phyloP scores from a whole-genome alignment of 1,284 basidiomycete species.

The Sporisorium exsertum region DNA sequence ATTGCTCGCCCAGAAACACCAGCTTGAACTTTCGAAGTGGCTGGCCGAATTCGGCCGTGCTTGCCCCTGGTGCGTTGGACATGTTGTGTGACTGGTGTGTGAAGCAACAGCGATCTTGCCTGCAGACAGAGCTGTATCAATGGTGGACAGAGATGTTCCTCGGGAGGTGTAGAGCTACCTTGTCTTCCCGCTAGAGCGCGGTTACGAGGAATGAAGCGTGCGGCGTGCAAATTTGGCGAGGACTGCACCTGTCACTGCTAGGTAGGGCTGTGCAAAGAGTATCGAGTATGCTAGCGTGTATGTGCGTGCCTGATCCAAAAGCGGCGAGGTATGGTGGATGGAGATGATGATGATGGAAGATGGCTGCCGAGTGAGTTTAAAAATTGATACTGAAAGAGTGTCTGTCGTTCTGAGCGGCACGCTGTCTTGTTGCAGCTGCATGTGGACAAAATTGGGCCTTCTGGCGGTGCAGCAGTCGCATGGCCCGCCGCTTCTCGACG shows the following conservation, averaged over 20 bases:
- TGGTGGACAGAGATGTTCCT: not conserved
- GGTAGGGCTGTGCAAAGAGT: not conserved
- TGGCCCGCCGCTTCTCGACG: not conserved
- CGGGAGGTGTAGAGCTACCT: not conserved
- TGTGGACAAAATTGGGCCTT: not conserved
- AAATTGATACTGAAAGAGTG: not conserved
- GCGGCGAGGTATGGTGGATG: not conserved
- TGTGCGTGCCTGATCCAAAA: not conserved
- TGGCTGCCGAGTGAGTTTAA: not conserved
- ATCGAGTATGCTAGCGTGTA: not conserved
- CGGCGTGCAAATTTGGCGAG: not conserved
- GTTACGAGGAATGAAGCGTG: not conserved
- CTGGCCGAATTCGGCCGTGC: constrained; percentile 65
- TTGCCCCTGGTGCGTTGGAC: constrained; percentile 50
- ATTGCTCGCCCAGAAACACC: constrained; percentile 67
- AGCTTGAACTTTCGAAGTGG: constrained; percentile 69
- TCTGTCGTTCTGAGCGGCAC: not conserved
- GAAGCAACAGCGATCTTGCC: not conserved
- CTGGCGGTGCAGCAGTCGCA: constrained; percentile 2
- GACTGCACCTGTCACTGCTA: not conserved
- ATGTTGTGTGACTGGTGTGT: constrained; percentile 8
- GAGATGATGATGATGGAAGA: not conserved
- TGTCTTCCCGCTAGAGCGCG: not conserved
- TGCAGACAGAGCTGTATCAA: not conserved
- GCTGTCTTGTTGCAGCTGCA: constrained; percentile 2